A percentile compares a stretch with the other conserved stretches of the same genome.
These are phyloP conservation scores for Ogataea saltuana DNA, from an alignment of 805 yeast species.

Conservation along the genomic window DNA sequence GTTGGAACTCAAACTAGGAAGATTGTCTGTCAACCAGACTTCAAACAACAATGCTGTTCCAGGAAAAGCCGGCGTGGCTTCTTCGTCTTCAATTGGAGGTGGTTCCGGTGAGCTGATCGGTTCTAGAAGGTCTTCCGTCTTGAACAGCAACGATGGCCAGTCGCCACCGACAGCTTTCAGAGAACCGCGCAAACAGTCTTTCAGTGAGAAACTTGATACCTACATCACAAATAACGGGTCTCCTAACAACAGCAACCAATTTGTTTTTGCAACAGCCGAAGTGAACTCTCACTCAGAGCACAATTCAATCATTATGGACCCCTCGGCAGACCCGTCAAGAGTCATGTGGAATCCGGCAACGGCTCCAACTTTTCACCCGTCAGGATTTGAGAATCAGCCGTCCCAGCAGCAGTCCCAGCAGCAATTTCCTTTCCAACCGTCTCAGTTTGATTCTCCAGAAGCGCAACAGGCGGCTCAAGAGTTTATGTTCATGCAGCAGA, in stretches of 20 bases:
- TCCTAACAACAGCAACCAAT: slow-evolving; percentile 31
- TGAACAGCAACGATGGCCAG: slow-evolving; percentile 34
- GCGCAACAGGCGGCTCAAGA: slow-evolving; percentile 10
- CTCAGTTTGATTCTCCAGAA: slow-evolving; percentile 22
- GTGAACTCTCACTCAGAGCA: slow-evolving; percentile 36
- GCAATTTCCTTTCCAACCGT: slow-evolving; percentile 13
- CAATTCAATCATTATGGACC: slow-evolving; percentile 36
- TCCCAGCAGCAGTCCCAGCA: slow-evolving; percentile 7
- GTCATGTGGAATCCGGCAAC: slow-evolving; percentile 70
- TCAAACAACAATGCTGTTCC: slow-evolving; percentile 11
- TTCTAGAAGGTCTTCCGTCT: slow-evolving; percentile 56
- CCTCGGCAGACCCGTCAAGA: slow-evolving; percentile 22
- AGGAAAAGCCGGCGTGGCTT: slow-evolving; percentile 7
- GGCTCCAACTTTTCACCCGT: slow-evolving; percentile 59
- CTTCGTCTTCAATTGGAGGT: slow-evolving; percentile 22
- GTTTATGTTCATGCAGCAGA: slow-evolving; percentile 15
- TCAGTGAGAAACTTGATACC: slow-evolving; percentile 63
- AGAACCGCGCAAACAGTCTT: slow-evolving; percentile 46
- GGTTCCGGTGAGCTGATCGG: slow-evolving; percentile 35
- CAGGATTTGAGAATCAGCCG: slow-evolving; percentile 24
- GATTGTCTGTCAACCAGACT: slow-evolving; percentile 33
- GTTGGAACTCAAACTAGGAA: slow-evolving; percentile 52
- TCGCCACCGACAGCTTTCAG: slow-evolving; percentile 34
- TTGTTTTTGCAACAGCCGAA: slow-evolving; percentile 32
- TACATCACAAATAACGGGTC: slow-evolving; percentile 39